These are phyloP conservation scores for Strobilomyces confusus DNA, from an alignment of 768 basidiomycete genomes.

Conservation along the genomic window DNA sequence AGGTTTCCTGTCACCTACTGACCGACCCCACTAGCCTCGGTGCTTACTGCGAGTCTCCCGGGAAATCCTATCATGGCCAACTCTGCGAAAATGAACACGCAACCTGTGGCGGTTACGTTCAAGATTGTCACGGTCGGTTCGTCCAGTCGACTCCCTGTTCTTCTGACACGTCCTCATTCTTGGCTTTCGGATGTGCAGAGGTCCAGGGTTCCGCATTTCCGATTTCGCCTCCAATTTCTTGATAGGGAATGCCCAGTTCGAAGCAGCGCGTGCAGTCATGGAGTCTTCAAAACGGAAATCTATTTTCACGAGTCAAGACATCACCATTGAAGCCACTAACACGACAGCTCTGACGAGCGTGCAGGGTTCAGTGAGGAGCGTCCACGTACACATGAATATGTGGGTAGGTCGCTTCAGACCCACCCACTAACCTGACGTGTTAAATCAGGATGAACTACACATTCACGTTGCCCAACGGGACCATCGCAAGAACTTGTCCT, in stretches of 20 bases:
- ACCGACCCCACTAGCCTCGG: conserved; percentile 42
- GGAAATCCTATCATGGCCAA: conserved; percentile 60
- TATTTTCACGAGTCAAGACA: conserved; percentile 19
- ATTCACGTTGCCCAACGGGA: conserved; percentile 65
- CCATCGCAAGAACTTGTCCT: conserved; percentile 67
- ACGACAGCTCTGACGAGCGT: conserved; percentile 39
- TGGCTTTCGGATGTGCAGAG: conserved; percentile 36
- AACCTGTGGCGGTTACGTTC: conserved; percentile 65
- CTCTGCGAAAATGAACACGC: conserved; percentile 68
- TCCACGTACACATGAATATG: conserved; percentile 74
- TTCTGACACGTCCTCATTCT: neutral
- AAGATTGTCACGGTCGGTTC: conserved; percentile 71
- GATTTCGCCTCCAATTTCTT: conserved; percentile 75
- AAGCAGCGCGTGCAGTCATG: conserved; percentile 67
- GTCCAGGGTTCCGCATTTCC: conserved; percentile 70
- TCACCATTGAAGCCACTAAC: conserved; percentile 15
- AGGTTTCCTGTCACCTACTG: neutral
- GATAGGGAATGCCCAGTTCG: conserved; percentile 66
- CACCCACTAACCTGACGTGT: neutral
- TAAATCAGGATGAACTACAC: conserved; percentile 53
- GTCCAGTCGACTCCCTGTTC: conserved; percentile 8
- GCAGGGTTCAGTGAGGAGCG: conserved; percentile 58
- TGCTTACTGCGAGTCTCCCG: conserved; percentile 76
- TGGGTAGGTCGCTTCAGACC: conserved; percentile 29
- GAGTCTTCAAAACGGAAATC: conserved; percentile 19